Base-by-base conservation (phyloP, 352 stramenopile species). In the Pythium aquatile region DNA sequence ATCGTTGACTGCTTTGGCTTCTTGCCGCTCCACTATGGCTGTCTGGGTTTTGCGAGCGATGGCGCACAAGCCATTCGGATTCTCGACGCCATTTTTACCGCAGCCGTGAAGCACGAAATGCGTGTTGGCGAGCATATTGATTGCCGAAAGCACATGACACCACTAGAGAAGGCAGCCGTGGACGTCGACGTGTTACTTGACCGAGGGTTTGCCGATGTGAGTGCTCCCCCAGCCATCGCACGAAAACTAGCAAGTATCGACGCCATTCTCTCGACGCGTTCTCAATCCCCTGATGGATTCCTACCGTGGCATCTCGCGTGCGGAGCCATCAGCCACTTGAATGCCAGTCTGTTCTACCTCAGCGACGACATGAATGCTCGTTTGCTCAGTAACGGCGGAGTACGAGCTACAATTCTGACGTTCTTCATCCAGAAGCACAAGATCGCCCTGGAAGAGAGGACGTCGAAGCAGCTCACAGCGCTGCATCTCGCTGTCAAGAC, bases 261-360 rank as follows among this genome's bases (percentile, higher is more conserved):
- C 2, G 51, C 85, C 20, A 59, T 91, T 1, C 52, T 89, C 1
- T 51, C 54, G 1, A 74, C 29, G 10, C 14, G 4, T 2, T 68
- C 62, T 9, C n/a, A n/a, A 26, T 8, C 59, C 17, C 59, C 46
- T 0, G 65, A 65, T 10, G 77, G 73, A 0, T 77, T 88, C 26
- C 52, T 87, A 17, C 81, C 85, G 5, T 87, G 78, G 69, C 81
- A 91, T 37, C 79, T 91, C 56, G 63, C 83, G 0, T 91, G 85
- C 58, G 85, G 85, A 17, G 85, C 70, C 0, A 76, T 73, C 62
- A 63, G 68, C 7, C 69, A 87, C 14, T 66, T 81, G 0, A 70
- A 72, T 35, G 59, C 55, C 2, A 57, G 66, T 1, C 26, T 59
- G 0, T 44, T 89, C 28, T 85, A 71, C 48, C 74, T 90, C 0